phyloP scores from a whole-genome alignment of 495 filamentous ascomycete species.

The Lepidopterella palustris region DNA sequence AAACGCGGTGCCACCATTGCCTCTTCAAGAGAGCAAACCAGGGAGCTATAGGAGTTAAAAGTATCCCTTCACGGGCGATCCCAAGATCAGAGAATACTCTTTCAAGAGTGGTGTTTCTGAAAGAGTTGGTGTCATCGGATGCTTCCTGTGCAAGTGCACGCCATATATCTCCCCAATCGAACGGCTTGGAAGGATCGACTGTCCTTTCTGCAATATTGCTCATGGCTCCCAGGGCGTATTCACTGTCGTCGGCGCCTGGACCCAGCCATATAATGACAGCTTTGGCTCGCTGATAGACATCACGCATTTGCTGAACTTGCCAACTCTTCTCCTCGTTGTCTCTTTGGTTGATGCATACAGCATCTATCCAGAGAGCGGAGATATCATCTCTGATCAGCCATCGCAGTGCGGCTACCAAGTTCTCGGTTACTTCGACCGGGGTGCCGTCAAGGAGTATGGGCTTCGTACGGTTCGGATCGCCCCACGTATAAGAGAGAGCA shows the following conservation, averaged over 20 bases:
- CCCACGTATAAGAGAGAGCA: neutral
- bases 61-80: too few species aligned
- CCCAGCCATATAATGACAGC: constrained; percentile 2
- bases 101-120: too few species aligned
- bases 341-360: constrained; percentile 14
- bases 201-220: neutral
- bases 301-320: constrained; percentile 6
- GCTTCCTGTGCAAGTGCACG: too few species aligned
- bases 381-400: neutral
- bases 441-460: neutral
- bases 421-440: neutral
- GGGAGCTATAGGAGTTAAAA: too few species aligned
- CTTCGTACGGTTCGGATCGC: neutral
- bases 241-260: neutral
- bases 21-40: too few species aligned
- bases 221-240: neutral
- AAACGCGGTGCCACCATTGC: too few species aligned
- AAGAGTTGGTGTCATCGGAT: too few species aligned
- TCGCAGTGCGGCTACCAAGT: neutral
- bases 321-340: constrained; percentile 6
- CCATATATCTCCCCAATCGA: too few species aligned
- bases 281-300: neutral
- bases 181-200: too few species aligned
- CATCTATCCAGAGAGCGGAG: constrained; percentile 7
- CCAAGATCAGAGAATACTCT: too few species aligned